Conservation (phyloP, 257 asterid species). For the Striga asiatica region DNA sequence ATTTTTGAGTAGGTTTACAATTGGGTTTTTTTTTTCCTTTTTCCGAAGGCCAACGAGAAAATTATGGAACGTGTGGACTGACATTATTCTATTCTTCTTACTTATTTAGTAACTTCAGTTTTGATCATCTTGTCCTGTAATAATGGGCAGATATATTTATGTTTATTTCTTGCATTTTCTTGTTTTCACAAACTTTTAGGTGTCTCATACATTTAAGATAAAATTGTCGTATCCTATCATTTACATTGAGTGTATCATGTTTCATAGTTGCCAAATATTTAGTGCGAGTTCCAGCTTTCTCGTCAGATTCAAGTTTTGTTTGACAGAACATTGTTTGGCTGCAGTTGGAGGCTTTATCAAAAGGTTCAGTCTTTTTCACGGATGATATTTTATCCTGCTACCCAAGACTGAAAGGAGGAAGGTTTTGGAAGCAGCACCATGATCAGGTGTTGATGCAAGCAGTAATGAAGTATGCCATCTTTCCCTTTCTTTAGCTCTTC, state of each 20-base stretch:
- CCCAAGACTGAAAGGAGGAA: constrained; percentile 82
- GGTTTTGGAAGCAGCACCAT: constrained; percentile 77
- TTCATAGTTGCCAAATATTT: constrained; percentile 3
- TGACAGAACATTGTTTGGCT: constrained; percentile 16
- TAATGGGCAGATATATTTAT: not conserved
- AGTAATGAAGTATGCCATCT: constrained; percentile 49
- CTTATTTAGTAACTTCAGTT: not conserved
- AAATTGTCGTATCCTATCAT: not conserved
- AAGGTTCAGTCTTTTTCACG: constrained; percentile 45
- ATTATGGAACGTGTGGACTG: not conserved
- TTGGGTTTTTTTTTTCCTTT: no score
- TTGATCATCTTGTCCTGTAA: not conserved
- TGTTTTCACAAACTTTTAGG: constrained; percentile 9
- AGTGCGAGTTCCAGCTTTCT: not conserved
- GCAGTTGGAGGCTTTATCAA: constrained; percentile 51
- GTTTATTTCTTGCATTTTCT: not conserved
- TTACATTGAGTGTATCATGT: not conserved
- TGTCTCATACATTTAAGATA: not conserved
- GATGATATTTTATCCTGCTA: constrained; percentile 58
- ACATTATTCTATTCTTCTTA: not conserved
- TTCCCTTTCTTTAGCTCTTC: constrained; percentile 7
- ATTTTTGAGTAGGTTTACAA: not conserved
- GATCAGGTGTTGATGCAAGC: constrained; percentile 73
- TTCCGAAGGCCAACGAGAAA: not conserved
- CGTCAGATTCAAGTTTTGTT: constrained; percentile 18